Evolutionary conservation across 805 yeast species (phyloP).

Genomic region (Lachancea kluyveri): DNA sequence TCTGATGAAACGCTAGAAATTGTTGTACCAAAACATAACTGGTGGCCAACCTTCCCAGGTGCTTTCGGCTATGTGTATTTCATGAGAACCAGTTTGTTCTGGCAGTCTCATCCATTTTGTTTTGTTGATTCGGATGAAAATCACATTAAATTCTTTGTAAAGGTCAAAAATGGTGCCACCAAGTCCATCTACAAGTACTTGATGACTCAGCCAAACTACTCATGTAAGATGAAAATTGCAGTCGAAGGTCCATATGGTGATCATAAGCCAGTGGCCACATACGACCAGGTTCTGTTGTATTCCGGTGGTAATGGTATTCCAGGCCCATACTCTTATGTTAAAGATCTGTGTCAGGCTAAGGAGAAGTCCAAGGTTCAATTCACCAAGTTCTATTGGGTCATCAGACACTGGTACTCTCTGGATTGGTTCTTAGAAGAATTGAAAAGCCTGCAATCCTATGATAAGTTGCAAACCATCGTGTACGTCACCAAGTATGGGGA

Average conservation of each 20-base stretch:
- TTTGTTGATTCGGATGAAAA: conserved; percentile 34
- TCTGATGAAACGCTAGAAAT: conserved; percentile 17
- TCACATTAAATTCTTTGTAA: conserved; percentile 36
- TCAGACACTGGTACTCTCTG: conserved; percentile 11
- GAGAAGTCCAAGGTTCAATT: conserved; percentile 3
- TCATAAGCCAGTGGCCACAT: conserved; percentile 31
- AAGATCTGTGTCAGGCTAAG: conserved; percentile 1
- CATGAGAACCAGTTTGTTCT: conserved; percentile 41
- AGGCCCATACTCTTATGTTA: conserved; percentile 35
- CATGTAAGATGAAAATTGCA: conserved; percentile 27
- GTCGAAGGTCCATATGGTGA: conserved; percentile 59
- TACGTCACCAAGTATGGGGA: conserved; percentile 53
- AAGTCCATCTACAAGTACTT: conserved; percentile 32
- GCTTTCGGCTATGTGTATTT: conserved; percentile 47
- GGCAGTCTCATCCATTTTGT: conserved; percentile 68
- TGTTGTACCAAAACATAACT: conserved; percentile 12
- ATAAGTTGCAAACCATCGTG: conserved; percentile 12
- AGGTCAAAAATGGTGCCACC: conserved; percentile 50
- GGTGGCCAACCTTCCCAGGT: conserved; percentile 47
- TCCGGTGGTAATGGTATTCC: conserved; percentile 47
- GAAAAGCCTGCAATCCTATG: conserved; percentile 9
- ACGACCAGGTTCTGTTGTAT: conserved; percentile 35
- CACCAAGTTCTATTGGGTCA: conserved; percentile 8
- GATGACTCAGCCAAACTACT: conserved; percentile 22
- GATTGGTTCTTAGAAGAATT: conserved; percentile 12